Evolutionary conservation across 2,329 filamentous ascomycete genomes (phyloP), one percentile per base, ranked within the genome.

Genomic region (Kalmusia sp.): DNA sequence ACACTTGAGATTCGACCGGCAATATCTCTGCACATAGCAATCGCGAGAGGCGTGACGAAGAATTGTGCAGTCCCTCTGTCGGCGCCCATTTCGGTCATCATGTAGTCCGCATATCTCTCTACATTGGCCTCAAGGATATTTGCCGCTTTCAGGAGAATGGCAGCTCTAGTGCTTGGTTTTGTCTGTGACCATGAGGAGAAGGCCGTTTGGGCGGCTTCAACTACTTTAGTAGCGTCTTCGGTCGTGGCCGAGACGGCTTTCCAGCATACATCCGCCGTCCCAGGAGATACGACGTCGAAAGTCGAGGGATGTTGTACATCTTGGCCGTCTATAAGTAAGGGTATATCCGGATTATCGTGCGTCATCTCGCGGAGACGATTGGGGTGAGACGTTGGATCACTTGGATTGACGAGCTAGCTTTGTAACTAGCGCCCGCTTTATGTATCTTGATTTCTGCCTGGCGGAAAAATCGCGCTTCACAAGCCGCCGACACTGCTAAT

Each of bases 111-210:
- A 22, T 91, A 72, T 68, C 91, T 87, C 14, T 84, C 80, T 22
- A 77, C 76, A n/a, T 87, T 82, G 24, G 67, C 73, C 41, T 83
- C 78, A 55, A 92, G 76, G 48, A 91, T 72, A 9, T 86, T 83
- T 5, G 87, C 86, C 0, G 87, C 86, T 69, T 84, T 86, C 49
- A 87, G 76, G 51, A 93, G 79, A 53, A 93, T 84, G 57, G 88
- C 83, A n/a, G 88, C 84, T 28, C 89, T 86, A 25, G 79, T 66
- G 25, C 76, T 68, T 1, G 86, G 82, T 24, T 83, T 84, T 1
- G 82, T 82, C 56, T 80, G 81, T 45, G 81, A 80, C 91, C 90
- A 95, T 55, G 80, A 74, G 39, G 81, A 81, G 71, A 90, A 87
- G 2, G 90, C 89, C 9, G 78, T 77, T 15, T 85, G 77, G 0